These are phyloP conservation scores for Cystofilobasidium capitatum DNA, from an alignment of 768 basidiomycete genomes.

Conservation along the genomic window DNA sequence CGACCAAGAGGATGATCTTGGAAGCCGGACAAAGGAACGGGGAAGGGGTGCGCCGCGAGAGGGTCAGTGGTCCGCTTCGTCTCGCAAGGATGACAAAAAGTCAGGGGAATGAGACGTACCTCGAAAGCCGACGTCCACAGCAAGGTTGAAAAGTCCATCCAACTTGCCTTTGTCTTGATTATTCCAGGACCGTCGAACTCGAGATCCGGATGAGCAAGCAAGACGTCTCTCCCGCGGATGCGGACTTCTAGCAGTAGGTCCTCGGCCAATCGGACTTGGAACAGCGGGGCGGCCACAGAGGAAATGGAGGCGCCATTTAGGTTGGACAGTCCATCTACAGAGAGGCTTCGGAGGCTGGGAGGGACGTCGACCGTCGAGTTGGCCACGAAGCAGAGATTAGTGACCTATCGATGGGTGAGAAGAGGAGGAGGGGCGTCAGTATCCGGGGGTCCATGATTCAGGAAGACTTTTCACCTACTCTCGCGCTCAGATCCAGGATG, in stretches of 20 bases:
- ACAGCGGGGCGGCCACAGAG: neutral
- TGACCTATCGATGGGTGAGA: no score
- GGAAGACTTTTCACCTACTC: no score
- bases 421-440: no score
- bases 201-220: neutral
- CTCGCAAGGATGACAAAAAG: neutral
- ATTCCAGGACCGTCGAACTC: neutral
- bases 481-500: no score
- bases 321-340: no score
- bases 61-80: neutral
- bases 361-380: no score
- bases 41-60: no score
- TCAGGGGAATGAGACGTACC: neutral
- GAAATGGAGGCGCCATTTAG: neutral
- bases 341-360: no score
- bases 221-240: neutral
- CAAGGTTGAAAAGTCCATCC: neutral
- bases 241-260: neutral
- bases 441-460: no score
- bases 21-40: neutral
- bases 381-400: no score
- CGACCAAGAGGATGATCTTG: neutral
- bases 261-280: neutral
- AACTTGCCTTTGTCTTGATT: neutral
- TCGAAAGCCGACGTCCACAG: neutral